Base-by-base conservation (phyloP, 140 eudicot genomes). In the Erigeron philadelphicus region DNA sequence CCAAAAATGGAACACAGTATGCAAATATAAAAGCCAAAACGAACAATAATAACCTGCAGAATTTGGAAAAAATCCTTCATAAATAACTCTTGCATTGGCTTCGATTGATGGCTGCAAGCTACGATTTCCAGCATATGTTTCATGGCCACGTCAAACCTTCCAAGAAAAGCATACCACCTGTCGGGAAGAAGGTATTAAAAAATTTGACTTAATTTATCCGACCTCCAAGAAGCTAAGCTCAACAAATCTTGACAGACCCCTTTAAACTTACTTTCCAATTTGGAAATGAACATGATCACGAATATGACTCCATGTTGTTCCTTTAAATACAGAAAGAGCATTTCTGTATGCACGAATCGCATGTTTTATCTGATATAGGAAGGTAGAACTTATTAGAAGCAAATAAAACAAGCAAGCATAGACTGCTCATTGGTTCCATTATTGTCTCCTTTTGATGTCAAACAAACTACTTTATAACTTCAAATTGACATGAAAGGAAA, bases 91-190 rank as follows among this genome's bases (percentile, higher is more conserved):
- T 93, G 98, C 79, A 88, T 84, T 48, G 81, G 72, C 74, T 83
- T 84, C 41, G 96, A 81, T 82, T 93, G 98, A 89, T 89, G 95
- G 71, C 88, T 83, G 72, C 98, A 93, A 63, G 87, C 87, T 70
- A 93, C 80, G 61, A 93, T 81, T 82, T 93, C 98, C 71, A 86
- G 57, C 88, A 93, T 78, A 73, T 89, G 88, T 68, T 87, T 82
- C 78, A 93, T 81, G 67, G 96, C 96, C 79, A 84, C 96, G 57
- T 93, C 98, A 76, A 72, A 89, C 71, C 77, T 74, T 69, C 95
- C 98, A 72, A 93, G 88, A 74, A 61, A 54, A 56, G 95, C 96
- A 82, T 84, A 93, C 98, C 98, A 93, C 84, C 98, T 93, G 86
- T 72, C 2, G 46, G 46, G 54, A 70, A 59, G 64, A 70, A 63